These are phyloP conservation scores for Boletus huronensis DNA, from an alignment of 768 basidiomycete genomes.

Conservation along the genomic window DNA sequence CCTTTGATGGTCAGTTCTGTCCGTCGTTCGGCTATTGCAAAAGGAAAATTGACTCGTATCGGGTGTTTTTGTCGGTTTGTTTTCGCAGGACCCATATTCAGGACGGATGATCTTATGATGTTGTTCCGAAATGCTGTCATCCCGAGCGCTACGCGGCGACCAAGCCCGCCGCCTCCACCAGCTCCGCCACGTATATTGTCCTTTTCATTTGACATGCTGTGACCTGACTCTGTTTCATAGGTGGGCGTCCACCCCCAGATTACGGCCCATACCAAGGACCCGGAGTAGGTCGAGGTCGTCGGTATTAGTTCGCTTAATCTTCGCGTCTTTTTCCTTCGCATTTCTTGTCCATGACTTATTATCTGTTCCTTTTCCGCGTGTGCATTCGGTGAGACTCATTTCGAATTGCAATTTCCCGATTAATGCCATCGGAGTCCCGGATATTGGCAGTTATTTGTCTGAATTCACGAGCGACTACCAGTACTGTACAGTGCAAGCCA, in stretches of 20 bases:
- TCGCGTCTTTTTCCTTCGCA: not conserved
- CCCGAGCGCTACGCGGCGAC: conserved; percentile 51
- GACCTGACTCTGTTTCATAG: conserved; percentile 28
- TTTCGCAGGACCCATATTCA: conserved; percentile 76
- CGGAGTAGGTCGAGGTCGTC: conserved; percentile 40
- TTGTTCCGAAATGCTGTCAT: conserved; percentile 79
- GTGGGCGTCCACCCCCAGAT: conserved; percentile 77
- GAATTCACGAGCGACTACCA: not conserved
- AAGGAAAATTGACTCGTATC: conserved; percentile 11
- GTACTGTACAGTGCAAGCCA: not conserved
- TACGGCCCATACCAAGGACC: conserved; percentile 88
- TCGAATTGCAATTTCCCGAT: not conserved
- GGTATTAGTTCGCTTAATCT: conserved; percentile 30
- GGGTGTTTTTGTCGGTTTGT: conserved; percentile 5
- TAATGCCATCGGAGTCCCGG: not conserved
- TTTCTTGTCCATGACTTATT: conserved; percentile 20
- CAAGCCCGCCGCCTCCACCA: conserved; percentile 58
- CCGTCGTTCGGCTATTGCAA: conserved; percentile 9
- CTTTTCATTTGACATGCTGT: not conserved
- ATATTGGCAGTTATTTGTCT: not conserved
- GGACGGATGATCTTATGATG: conserved; percentile 87
- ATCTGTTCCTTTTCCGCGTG: not conserved
- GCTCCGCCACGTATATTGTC: conserved; percentile 39
- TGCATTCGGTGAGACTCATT: not conserved
- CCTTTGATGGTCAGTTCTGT: conserved; percentile 77